A percentile compares a stretch with the other conserved stretches of the same genome.
Conservation (phyloP, 441 rosid genomes). For the Erysimum pusillum region DNA sequence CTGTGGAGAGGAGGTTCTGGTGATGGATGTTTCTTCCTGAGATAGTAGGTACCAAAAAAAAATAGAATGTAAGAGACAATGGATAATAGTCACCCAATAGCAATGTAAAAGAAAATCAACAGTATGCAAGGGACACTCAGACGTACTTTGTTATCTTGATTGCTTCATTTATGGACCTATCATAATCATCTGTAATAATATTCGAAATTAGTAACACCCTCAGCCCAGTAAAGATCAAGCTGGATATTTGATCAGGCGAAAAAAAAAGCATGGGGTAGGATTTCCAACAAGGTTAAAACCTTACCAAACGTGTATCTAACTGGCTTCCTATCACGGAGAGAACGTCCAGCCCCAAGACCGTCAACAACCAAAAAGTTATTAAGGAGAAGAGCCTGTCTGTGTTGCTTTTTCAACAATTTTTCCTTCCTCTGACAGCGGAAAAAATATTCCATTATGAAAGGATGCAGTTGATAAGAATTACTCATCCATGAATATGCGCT, state of each 20-base stretch:
- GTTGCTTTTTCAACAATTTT: conserved; percentile 93
- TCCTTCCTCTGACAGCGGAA: conserved; percentile 80
- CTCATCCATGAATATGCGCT: conserved; percentile 13
- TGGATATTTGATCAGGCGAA: conserved; percentile 12
- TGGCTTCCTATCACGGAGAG: conserved; percentile 97
- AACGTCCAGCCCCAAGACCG: conserved; percentile 89
- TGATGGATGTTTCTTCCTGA: conserved; percentile 84
- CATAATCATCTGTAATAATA: conserved; percentile 94
- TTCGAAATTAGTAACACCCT: conserved; percentile 20
- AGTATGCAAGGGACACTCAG: conserved; percentile 23
- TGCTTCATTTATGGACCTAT: conserved; percentile 96
- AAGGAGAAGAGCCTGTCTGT: conserved; percentile 94
- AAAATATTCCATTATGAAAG: neutral
- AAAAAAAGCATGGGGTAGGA: conserved; percentile 13
- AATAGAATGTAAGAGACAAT: conserved; percentile 26
- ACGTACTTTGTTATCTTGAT: conserved; percentile 94
- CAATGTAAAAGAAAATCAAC: conserved; percentile 14
- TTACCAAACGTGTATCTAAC: conserved; percentile 98
- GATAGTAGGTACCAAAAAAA: conserved; percentile 37
- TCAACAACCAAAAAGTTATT: conserved; percentile 81
- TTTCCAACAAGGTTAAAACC: conserved; percentile 38
- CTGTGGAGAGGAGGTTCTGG: conserved; percentile 73
- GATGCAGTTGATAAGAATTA: conserved; percentile 29
- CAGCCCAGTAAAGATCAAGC: conserved; percentile 22
- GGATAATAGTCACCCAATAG: conserved; percentile 8